Evolutionary conservation across 306 rosid species (phyloP).

Genomic region (Trifolium fragiferum): DNA sequence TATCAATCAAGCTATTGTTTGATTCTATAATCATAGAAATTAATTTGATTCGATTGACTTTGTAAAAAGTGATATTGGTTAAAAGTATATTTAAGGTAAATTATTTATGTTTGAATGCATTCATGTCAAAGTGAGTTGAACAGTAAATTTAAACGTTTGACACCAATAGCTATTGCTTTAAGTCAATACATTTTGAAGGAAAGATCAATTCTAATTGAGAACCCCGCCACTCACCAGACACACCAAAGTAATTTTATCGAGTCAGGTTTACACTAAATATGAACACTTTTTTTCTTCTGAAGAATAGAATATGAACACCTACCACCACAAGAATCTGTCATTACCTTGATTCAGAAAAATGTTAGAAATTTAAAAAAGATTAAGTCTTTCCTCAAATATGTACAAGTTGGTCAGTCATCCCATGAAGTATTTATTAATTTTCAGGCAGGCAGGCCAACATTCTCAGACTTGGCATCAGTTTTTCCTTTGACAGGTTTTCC

Average conservation of each 20-base stretch:
- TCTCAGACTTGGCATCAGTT: conserved; percentile 52
- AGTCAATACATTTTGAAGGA: not conserved
- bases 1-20: too few relatives aligned
- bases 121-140: not conserved
- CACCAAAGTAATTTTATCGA: not conserved
- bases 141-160: not conserved
- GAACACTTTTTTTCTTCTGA: too few relatives aligned
- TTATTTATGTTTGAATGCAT: not conserved
- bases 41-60: not conserved
- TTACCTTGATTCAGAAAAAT: conserved; percentile 25
- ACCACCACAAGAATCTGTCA: conserved; percentile 36
- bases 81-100: not conserved
- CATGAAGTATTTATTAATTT: conserved; percentile 28
- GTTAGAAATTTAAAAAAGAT: conserved; percentile 34
- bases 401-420: conserved; percentile 38
- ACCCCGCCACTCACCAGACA: too few relatives aligned
- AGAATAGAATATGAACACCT: conserved; percentile 9
- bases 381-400: conserved; percentile 29
- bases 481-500: conserved; percentile 55
- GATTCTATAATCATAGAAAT: not conserved
- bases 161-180: not conserved
- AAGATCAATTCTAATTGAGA: not conserved
- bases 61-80: not conserved
- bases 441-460: conserved; percentile 46
- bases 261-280: not conserved